Evolutionary conservation across 441 rosid genomes (phyloP).

Genomic region (Gossypium davidsonii): DNA sequence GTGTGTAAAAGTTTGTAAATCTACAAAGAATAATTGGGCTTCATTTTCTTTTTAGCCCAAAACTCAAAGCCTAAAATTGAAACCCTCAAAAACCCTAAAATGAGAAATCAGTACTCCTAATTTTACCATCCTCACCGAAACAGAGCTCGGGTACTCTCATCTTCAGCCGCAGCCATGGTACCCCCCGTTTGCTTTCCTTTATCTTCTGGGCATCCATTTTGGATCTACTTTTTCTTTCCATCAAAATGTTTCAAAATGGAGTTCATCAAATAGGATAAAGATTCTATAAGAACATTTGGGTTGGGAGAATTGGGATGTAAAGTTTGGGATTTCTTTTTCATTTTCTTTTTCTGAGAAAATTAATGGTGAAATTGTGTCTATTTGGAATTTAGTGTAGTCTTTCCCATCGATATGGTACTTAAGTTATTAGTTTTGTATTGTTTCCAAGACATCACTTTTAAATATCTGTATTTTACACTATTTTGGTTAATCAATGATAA

Average conservation of each 20-base stretch:
- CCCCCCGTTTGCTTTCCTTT: not conserved
- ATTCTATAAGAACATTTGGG: not conserved
- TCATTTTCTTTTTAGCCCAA: not conserved
- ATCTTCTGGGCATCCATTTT: not conserved
- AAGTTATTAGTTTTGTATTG: not conserved
- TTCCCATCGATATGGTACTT: not conserved
- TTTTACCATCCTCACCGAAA: not conserved
- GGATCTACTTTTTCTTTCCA: not conserved
- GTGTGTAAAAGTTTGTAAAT: not conserved
- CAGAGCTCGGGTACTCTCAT: not conserved
- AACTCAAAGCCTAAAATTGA: not conserved
- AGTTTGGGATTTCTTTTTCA: not conserved
- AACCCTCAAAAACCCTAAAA: not conserved
- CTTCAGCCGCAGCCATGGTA: slow-evolving; percentile 4
- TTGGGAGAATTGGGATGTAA: not conserved
- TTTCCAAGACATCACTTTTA: not conserved
- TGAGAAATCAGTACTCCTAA: not conserved
- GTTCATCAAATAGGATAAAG: not conserved
- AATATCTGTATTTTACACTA: not conserved
- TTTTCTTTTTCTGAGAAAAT: not conserved
- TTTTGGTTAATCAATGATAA: not conserved
- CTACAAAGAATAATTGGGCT: not conserved
- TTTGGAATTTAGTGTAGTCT: not conserved
- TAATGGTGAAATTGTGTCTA: not conserved
- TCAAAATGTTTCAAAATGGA: not conserved